Evolutionary conservation across 2,329 filamentous ascomycete genomes (phyloP).

Genomic region (Cladosporium sp.): DNA sequence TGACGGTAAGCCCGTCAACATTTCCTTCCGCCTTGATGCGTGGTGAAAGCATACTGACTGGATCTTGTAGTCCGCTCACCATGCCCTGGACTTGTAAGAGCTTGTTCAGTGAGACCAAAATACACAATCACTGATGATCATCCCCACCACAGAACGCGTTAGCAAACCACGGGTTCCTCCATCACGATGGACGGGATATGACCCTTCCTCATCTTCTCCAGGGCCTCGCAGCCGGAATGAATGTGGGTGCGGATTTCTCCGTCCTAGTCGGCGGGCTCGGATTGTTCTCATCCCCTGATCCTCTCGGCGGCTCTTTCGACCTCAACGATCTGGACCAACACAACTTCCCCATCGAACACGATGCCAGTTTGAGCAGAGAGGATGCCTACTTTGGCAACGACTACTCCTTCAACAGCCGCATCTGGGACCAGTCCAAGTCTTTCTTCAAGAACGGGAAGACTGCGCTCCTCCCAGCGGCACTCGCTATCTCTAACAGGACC

Average conservation of each 20-base stretch:
- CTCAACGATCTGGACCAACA: conserved; percentile 33
- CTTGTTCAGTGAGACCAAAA: background rate
- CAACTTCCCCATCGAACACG: conserved; percentile 42
- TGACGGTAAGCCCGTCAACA: background rate
- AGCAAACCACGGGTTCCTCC: conserved; percentile 30
- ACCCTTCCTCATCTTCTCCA: conserved; percentile 29
- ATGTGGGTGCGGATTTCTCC: conserved; percentile 34
- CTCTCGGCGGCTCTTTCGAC: conserved; percentile 27
- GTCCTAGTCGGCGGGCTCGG: conserved; percentile 30
- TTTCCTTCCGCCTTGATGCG: background rate
- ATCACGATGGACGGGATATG: conserved; percentile 29
- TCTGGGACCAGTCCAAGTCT: conserved; percentile 30
- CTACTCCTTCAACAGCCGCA: conserved; percentile 34
- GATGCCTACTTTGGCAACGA: conserved; percentile 40
- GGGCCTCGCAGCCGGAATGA: conserved; percentile 31
- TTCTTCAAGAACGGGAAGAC: conserved; percentile 10
- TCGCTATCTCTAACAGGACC: conserved; percentile 20
- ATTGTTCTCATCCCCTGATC: conserved; percentile 27
- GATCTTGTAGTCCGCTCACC: conserved; percentile 29
- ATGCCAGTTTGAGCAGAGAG: conserved; percentile 36
- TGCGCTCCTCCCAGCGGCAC: conserved; percentile 7
- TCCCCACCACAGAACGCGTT: background rate
- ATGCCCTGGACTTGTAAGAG: conserved; percentile 31
- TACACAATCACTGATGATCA: background rate
- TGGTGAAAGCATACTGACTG: background rate